Evolutionary conservation across 202 grass and related monocot species (phyloP).

Genomic region (Eragrostis tef): DNA sequence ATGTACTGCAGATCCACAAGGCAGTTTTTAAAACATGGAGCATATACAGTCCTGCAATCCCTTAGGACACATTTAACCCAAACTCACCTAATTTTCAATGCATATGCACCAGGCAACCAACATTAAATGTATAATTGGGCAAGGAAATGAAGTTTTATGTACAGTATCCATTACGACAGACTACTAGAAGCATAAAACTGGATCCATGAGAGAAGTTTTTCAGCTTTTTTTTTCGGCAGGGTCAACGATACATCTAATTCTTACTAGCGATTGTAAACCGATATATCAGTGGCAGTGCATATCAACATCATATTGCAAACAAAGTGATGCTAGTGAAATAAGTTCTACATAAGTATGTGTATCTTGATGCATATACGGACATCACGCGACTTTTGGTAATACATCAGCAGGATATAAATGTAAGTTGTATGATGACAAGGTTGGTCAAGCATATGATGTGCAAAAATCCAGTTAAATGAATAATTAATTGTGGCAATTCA

Average conservation of each 20-base stretch:
- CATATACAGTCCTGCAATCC: background rate
- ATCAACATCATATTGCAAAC: background rate
- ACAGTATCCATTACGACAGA: background rate
- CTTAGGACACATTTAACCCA: background rate
- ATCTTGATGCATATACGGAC: background rate
- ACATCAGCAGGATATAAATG: background rate
- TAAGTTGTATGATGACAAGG: background rate
- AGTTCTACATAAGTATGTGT: background rate
- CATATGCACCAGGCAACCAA: background rate
- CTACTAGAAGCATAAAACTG: slow-evolving; percentile 1
- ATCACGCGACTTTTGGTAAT: background rate
- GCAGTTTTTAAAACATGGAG: slow-evolving; percentile 15
- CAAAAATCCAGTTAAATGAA: background rate
- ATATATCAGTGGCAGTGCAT: background rate
- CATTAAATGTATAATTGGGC: slow-evolving; percentile 1
- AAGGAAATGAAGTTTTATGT: background rate
- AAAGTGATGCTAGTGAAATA: slow-evolving; percentile 18
- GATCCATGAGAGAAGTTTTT: background rate
- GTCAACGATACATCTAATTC: background rate
- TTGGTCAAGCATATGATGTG: background rate
- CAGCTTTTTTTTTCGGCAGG: background rate
- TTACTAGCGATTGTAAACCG: background rate
- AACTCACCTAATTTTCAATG: background rate
- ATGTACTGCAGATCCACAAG: background rate
- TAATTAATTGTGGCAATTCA: background rate